Evolutionary conservation across 306 rosid genomes (phyloP).

Genomic region (Vigna hirtella): DNA sequence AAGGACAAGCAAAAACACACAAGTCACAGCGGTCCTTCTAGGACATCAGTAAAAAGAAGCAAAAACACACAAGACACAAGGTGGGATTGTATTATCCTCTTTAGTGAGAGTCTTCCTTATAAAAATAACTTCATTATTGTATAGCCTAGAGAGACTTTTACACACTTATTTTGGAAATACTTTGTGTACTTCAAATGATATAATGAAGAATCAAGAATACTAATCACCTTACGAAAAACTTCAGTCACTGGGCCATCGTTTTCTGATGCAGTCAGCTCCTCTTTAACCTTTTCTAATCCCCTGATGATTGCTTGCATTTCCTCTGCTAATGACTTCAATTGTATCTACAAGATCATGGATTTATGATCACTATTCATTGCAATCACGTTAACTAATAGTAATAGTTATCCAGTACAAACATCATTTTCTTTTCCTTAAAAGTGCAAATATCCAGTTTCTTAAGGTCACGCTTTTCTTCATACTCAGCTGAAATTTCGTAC

Average conservation of each 20-base stretch:
- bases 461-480: too few relatives aligned
- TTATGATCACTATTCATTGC: constrained; percentile 34
- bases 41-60: too few relatives aligned
- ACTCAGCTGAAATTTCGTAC: too few relatives aligned
- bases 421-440: background rate
- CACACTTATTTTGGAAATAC: too few relatives aligned
- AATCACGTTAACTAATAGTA: constrained; percentile 30
- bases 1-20: too few relatives aligned
- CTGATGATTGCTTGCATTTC: constrained; percentile 96
- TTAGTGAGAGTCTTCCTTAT: too few relatives aligned
- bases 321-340: constrained; percentile 97
- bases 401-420: background rate
- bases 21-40: too few relatives aligned
- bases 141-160: too few relatives aligned
- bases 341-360: constrained; percentile 70
- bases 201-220: constrained; percentile 39
- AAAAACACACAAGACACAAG: too few relatives aligned
- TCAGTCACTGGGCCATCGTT: constrained; percentile 95
- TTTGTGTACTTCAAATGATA: background rate
- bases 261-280: constrained; percentile 86
- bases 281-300: constrained; percentile 92
- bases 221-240: constrained; percentile 71
- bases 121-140: too few relatives aligned
- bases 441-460: too few relatives aligned
- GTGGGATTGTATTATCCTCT: too few relatives aligned